These are phyloP conservation scores for Trichomonascaceae sp. DNA, from an alignment of 1,139 yeast genomes.

Conservation along the genomic window DNA sequence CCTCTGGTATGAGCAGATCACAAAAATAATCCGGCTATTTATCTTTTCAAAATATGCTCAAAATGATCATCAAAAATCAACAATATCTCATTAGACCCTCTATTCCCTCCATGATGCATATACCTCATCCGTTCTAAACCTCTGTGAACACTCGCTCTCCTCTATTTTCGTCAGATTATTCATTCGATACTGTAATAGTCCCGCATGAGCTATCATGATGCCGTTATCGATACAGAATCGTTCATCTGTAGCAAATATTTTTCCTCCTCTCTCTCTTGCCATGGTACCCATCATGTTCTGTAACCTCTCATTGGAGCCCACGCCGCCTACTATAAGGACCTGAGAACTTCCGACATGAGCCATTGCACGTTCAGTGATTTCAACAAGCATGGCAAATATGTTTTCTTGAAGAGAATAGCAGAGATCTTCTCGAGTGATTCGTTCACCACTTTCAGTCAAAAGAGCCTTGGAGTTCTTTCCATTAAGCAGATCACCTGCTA, in stretches of 20 bases:
- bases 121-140: slow-evolving; percentile 92
- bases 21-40: no score
- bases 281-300: slow-evolving; percentile 95
- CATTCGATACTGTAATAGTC: slow-evolving; percentile 76
- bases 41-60: no score
- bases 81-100: no score
- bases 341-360: slow-evolving; percentile 91
- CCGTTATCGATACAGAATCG: slow-evolving; percentile 96
- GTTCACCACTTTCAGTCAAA: slow-evolving; percentile 39
- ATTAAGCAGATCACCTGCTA: slow-evolving; percentile 67
- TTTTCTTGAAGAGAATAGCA: slow-evolving; percentile 93
- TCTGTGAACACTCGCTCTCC: slow-evolving; percentile 84
- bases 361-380: slow-evolving; percentile 96
- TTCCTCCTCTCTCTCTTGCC: slow-evolving; percentile 86
- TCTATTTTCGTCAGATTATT: slow-evolving; percentile 56
- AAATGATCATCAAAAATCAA: no score
- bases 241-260: slow-evolving; percentile 90
- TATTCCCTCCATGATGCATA: slow-evolving; percentile 64
- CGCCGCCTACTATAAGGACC: slow-evolving; percentile 95
- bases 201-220: slow-evolving; percentile 98
- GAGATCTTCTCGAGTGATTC: slow-evolving; percentile 74
- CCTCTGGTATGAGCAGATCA: no score
- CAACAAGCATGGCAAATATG: slow-evolving; percentile 91
- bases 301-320: slow-evolving; percentile 84
- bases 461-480: slow-evolving; percentile 48